Conservation (phyloP, 306 rosid genomes). For the Acacia acuminata region DNA sequence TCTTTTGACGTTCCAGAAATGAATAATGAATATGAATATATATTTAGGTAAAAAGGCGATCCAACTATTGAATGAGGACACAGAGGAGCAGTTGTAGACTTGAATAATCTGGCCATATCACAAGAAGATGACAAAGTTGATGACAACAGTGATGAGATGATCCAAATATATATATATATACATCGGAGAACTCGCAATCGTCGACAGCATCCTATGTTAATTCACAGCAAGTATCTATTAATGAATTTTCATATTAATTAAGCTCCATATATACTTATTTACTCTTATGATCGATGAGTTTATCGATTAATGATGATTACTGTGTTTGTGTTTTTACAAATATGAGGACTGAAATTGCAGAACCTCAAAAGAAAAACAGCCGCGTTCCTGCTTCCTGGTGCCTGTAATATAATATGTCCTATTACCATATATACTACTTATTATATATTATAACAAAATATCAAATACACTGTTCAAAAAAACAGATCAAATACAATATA, state of each 20-base stretch:
- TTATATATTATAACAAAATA: no score
- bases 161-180: neutral
- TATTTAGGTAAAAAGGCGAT: conserved; percentile 43
- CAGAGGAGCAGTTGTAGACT: conserved; percentile 50
- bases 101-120: neutral
- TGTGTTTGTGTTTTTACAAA: neutral
- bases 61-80: conserved; percentile 36
- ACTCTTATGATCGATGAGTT: neutral
- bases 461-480: no score
- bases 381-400: no score
- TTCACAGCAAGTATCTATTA: neutral
- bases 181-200: neutral
- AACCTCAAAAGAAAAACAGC: neutral
- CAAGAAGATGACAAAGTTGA: conserved; percentile 55
- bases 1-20: conserved; percentile 23
- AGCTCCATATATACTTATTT: neutral
- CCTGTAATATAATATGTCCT: no score
- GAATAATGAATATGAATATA: conserved; percentile 17
- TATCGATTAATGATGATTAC: neutral
- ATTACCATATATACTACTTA: no score
- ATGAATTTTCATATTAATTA: neutral
- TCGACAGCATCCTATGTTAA: neutral
- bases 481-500: no score
- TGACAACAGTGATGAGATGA: conserved; percentile 34
- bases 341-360: neutral